Evolutionary conservation across 257 asterid genomes (phyloP).

Genomic region (Forsythia viridissima): DNA sequence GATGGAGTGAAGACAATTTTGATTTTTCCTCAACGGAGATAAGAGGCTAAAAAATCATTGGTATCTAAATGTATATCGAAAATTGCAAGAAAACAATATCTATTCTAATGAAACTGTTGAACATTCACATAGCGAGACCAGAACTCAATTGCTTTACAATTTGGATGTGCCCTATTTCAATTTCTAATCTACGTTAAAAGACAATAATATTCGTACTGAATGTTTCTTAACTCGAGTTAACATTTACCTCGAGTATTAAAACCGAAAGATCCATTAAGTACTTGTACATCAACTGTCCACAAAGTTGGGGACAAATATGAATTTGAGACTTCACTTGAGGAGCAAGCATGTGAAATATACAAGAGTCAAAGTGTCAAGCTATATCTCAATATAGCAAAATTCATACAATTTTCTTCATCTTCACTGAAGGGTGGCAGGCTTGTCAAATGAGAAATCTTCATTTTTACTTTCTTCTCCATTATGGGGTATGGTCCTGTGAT

Average conservation of each 20-base stretch:
- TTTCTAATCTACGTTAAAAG: not conserved
- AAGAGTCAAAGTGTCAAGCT: not conserved
- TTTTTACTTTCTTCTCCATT: slow-evolving; percentile 35
- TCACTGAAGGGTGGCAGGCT: slow-evolving; percentile 52
- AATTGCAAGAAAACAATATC: no score
- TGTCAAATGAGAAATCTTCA: slow-evolving; percentile 67
- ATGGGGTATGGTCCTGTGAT: slow-evolving; percentile 21
- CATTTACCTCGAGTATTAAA: not conserved
- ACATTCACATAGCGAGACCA: not conserved
- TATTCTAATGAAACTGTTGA: not conserved
- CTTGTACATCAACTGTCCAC: no score
- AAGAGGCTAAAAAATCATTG: no score
- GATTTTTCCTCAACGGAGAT: no score
- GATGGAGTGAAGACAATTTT: no score
- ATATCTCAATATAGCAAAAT: not conserved
- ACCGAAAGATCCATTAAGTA: no score
- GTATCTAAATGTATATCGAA: no score
- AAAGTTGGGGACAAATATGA: not conserved
- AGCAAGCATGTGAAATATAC: not conserved
- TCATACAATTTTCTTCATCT: not conserved
- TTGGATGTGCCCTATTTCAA: not conserved
- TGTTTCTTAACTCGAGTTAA: not conserved
- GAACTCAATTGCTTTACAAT: not conserved
- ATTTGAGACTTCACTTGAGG: not conserved
- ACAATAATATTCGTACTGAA: not conserved